These are phyloP conservation scores for Peronospora belbahrii DNA, from an alignment of 352 stramenopile genomes.

Conservation along the genomic window DNA sequence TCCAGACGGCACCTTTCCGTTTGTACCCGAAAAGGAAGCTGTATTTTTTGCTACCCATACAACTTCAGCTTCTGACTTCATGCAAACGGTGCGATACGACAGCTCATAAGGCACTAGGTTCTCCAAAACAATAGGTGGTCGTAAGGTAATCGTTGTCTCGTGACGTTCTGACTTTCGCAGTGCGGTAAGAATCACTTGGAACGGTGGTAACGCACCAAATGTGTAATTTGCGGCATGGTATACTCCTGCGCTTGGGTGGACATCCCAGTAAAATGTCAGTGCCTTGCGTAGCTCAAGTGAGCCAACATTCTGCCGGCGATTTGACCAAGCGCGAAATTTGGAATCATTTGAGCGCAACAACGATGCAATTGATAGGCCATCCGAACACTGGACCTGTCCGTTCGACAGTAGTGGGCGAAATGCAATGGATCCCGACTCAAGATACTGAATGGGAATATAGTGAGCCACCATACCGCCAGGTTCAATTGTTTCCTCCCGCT, in stretches of 20 bases:
- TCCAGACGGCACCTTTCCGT: constrained; percentile 47
- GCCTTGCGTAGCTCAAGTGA: constrained; percentile 54
- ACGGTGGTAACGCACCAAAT: constrained; percentile 49
- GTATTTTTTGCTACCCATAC: constrained; percentile 56
- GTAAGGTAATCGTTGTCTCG: constrained; percentile 63
- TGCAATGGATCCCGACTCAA: constrained; percentile 60
- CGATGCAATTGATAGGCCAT: constrained; percentile 46
- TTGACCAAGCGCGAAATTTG: constrained; percentile 16
- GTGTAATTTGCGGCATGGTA: constrained; percentile 10
- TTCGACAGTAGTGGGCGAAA: constrained; percentile 59
- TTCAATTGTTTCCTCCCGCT: constrained; percentile 43
- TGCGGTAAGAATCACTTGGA: constrained; percentile 68
- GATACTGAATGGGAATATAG: constrained; percentile 76
- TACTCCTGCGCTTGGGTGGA: constrained; percentile 28
- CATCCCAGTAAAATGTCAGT: constrained; percentile 74
- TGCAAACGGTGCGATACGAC: constrained; percentile 64
- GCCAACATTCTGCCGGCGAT: constrained; percentile 38
- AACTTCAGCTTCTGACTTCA: constrained; percentile 64
- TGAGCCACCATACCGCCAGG: constrained; percentile 41
- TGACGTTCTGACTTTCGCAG: constrained; percentile 69
- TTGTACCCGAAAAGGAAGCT: constrained; percentile 55
- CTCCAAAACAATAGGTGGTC: constrained; percentile 60
- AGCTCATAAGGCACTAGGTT: constrained; percentile 72
- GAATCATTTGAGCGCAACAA: constrained; percentile 40
- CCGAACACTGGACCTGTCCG: constrained; percentile 51